phyloP scores from a whole-genome alignment of 106 monocot species.

The Dioscorea zingiberensis region DNA sequence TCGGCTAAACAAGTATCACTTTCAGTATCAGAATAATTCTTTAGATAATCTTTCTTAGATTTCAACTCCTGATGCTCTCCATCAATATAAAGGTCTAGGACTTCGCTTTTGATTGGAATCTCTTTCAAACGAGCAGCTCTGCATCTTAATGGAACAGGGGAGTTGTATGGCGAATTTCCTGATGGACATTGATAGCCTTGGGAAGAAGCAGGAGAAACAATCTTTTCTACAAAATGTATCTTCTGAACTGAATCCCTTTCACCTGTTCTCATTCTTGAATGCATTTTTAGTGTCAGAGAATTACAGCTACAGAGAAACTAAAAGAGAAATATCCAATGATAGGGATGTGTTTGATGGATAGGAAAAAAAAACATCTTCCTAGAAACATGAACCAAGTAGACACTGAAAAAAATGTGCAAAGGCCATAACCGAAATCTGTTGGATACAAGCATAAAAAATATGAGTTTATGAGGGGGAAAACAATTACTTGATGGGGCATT shows the following conservation, averaged over 20 bases:
- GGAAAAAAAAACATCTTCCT: background rate
- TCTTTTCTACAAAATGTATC: conserved; percentile 7
- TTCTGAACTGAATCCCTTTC: too few species aligned
- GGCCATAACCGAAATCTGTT: too few species aligned
- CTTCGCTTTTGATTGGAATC: conserved; percentile 11
- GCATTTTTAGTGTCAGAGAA: conserved; percentile 22
- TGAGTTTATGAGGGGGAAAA: too few species aligned
- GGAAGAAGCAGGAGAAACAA: conserved; percentile 26
- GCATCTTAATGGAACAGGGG: conserved; percentile 37
- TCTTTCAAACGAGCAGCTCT: conserved; percentile 21
- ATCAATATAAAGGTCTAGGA: conserved; percentile 47
- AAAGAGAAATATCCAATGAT: background rate
- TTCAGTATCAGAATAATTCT: conserved; percentile 3
- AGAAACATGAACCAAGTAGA: background rate
- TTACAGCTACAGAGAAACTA: conserved; percentile 8
- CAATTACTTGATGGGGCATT: conserved; percentile 7
- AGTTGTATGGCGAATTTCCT: conserved; percentile 31
- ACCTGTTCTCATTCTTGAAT: conserved; percentile 10
- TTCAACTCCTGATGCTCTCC: conserved; percentile 28
- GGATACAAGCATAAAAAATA: too few species aligned
- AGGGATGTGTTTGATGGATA: too few species aligned
- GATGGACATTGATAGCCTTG: conserved; percentile 23
- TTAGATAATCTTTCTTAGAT: conserved; percentile 10
- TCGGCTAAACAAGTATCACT: conserved; percentile 21
- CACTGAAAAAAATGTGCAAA: too few species aligned